Evolutionary conservation across 495 filamentous ascomycete genomes (phyloP), one percentile per base, ranked within the genome.

Genomic region (Penicillium tannophilum): DNA sequence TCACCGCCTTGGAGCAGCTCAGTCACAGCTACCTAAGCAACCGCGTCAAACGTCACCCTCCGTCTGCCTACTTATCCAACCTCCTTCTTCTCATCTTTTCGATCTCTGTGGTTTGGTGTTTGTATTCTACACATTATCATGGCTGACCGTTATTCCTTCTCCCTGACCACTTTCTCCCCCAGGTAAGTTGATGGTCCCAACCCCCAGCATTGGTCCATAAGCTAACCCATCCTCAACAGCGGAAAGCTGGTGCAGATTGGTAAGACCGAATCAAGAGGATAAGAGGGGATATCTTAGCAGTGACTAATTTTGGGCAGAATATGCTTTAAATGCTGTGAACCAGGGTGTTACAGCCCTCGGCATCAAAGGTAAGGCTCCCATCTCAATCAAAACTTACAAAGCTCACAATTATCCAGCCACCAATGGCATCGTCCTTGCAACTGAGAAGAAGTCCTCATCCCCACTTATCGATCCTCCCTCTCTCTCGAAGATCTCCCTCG

Each of bases 131-230:
- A 48, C 30, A 56, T 26, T 49, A 68, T 62, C 70, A 99, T 99
- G 94, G 92, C 94, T 63, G 95, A 99, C 79, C 85, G 95, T 81
- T 99, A 99, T 76, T 97, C 94, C 47, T 99, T 98, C 88, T 98
- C 95, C 41, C 83, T 99, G 68, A 99, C 94, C 50, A 99, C 94
- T 58, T 99, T 99, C 88, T 98, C 94, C 64, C 94, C 94, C 67
- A 98, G 93, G 94, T 96, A 92, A 80, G 83, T 52, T 54, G 60
- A 58, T 63, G 52, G 46, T 54, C 59, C 14, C 46, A 49, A 59
- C 55, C 23, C 49, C 61, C 50, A 44, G n/a, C 52, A 33, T 47
- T 50, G 56, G 48, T 60, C 68, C 82, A 87, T 76, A 88, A 73
- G 67, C 57, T 72, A 61, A 66, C 55, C 60, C 64, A 59, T 56